Conservation (phyloP, 1,284 basidiomycete genomes). For the Malassezia vespertilionis region DNA sequence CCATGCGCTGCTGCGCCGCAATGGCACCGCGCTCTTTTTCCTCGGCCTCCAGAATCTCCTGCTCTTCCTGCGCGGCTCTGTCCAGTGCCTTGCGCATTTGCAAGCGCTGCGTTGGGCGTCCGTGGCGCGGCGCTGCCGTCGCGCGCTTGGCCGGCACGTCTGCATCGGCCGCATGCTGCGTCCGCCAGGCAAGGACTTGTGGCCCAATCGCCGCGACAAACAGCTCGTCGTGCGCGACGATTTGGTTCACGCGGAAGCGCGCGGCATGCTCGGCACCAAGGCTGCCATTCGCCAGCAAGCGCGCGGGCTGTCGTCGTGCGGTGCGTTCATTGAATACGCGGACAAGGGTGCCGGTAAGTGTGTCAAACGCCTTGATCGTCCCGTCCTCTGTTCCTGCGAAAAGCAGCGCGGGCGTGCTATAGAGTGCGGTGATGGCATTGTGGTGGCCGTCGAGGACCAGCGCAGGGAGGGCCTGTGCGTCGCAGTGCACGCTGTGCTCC, state of each 20-base stretch:
- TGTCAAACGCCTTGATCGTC: conserved; percentile 58
- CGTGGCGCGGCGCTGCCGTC: conserved; percentile 12
- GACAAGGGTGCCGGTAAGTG: conserved; percentile 52
- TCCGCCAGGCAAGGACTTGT: conserved; percentile 59
- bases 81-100: conserved; percentile 27
- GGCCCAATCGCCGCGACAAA: conserved; percentile 59
- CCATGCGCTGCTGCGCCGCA: conserved; percentile 46
- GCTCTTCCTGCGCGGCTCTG: conserved; percentile 34
- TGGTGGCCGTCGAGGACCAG: conserved; percentile 30
- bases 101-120: conserved; percentile 28
- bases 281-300: conserved; percentile 53
- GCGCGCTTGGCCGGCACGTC: conserved; percentile 1
- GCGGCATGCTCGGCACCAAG: conserved; percentile 47
- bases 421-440: conserved; percentile 32
- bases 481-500: conserved; percentile 56
- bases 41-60: conserved; percentile 52
- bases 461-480: conserved; percentile 56
- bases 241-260: conserved; percentile 56
- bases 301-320: conserved; percentile 50
- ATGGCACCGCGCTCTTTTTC: conserved; percentile 59
- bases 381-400: conserved; percentile 52
- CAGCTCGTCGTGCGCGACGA: conserved; percentile 58
- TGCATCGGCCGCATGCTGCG: conserved; percentile 49
- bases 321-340: conserved; percentile 43
- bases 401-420: conserved; percentile 24